These are phyloP conservation scores for Isatis lusitanica DNA, from an alignment of 441 rosid genomes.

Conservation along the genomic window DNA sequence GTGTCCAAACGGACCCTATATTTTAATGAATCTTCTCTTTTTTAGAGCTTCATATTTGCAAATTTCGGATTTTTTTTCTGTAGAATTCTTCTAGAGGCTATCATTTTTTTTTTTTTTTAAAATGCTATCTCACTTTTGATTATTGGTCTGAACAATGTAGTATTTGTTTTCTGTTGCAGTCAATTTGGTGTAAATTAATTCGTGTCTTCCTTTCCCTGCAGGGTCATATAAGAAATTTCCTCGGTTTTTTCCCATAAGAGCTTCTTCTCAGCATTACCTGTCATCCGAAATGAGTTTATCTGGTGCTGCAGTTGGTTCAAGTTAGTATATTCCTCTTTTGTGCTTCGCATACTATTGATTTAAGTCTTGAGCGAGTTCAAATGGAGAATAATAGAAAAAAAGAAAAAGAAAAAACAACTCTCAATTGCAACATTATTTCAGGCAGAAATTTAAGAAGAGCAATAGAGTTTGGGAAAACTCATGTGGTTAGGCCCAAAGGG, in stretches of 20 bases:
- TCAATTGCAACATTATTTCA: constrained; percentile 30
- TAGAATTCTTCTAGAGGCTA: not conserved
- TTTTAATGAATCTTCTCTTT: not conserved
- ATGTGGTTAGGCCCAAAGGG: constrained; percentile 92
- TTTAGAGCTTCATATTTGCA: not conserved
- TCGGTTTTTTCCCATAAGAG: not conserved
- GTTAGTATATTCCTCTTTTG: constrained; percentile 39
- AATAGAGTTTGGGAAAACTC: constrained; percentile 83
- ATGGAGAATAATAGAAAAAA: not conserved
- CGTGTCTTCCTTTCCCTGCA: constrained; percentile 33
- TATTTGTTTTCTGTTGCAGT: not conserved
- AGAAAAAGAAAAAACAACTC: not conserved
- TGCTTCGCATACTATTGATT: not conserved
- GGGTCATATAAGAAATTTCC: not conserved
- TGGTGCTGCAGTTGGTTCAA: constrained; percentile 66
- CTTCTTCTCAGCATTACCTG: constrained; percentile 10
- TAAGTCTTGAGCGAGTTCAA: not conserved
- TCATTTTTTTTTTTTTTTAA: not conserved
- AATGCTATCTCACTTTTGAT: not conserved
- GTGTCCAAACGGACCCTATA: not conserved
- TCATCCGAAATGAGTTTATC: constrained; percentile 63
- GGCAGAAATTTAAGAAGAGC: constrained; percentile 66
- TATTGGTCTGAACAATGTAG: not conserved
- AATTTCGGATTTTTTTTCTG: not conserved
- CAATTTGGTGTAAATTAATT: not conserved